These are phyloP conservation scores for Geranium incanum DNA, from an alignment of 441 rosid species.

Conservation along the genomic window DNA sequence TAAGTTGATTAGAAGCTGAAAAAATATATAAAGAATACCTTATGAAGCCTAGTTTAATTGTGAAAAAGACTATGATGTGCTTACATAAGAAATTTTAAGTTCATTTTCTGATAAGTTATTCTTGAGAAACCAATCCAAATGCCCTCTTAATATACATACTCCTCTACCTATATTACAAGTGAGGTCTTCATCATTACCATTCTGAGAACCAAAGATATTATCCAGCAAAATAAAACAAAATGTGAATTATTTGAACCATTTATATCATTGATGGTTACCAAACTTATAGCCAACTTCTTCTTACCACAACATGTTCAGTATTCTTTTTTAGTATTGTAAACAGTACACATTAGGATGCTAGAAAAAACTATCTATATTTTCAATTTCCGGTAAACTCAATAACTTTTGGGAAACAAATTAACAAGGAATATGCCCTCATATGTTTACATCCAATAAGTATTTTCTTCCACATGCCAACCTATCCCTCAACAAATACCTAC, in stretches of 20 bases:
- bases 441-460: not conserved
- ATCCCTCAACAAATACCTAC: not conserved
- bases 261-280: slow-evolving; percentile 1
- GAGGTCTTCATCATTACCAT: not conserved
- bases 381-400: not conserved
- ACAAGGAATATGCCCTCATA: not conserved
- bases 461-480: not conserved
- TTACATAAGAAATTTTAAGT: not conserved
- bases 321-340: not conserved
- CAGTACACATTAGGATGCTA: not conserved
- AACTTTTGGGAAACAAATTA: not conserved
- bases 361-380: not conserved
- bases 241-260: not conserved
- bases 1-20: not conserved
- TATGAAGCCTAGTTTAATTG: not conserved
- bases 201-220: not conserved
- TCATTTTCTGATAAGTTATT: too few species aligned
- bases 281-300: not conserved
- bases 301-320: not conserved
- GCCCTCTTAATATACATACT: not conserved
- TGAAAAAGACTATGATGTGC: not conserved
- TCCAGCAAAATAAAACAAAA: not conserved
- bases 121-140: not conserved
- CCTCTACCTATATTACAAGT: not conserved
- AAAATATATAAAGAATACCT: too few species aligned